Conservation (phyloP, 202 grass and related monocot genomes). For the Eragrostis tef region DNA sequence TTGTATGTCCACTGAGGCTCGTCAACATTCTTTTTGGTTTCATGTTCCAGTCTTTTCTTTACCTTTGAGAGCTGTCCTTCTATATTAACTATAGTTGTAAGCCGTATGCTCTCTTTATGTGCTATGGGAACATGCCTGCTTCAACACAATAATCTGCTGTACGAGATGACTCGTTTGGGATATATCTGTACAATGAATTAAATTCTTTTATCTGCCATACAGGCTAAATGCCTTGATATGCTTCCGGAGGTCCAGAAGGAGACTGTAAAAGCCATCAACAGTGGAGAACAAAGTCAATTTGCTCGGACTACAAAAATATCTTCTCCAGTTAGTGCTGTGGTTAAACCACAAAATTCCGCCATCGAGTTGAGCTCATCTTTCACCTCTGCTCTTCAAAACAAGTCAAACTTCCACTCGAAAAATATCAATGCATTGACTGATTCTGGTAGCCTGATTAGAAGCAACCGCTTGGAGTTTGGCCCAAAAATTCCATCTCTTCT, state of each 20-base stretch:
- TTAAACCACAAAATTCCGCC: slow-evolving; percentile 45
- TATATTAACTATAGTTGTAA: slow-evolving; percentile 1
- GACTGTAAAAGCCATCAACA: slow-evolving; percentile 50
- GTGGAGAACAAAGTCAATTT: slow-evolving; percentile 53
- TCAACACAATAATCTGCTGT: slow-evolving; percentile 24
- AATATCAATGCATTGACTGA: slow-evolving; percentile 41
- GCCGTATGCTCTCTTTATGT: slow-evolving; percentile 10
- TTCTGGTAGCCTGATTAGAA: slow-evolving; percentile 46
- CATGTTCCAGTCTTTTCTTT: not conserved
- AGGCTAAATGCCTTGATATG: slow-evolving; percentile 70
- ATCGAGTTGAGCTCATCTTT: slow-evolving; percentile 37
- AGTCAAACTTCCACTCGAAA: slow-evolving; percentile 35
- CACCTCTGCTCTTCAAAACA: slow-evolving; percentile 55
- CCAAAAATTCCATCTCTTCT: slow-evolving; percentile 62
- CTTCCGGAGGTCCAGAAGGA: slow-evolving; percentile 73
- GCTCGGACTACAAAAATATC: slow-evolving; percentile 45
- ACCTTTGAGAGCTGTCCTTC: not conserved
- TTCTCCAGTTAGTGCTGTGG: slow-evolving; percentile 52
- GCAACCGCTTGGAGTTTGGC: slow-evolving; percentile 45
- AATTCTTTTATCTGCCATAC: slow-evolving; percentile 27
- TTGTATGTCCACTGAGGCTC: not conserved
- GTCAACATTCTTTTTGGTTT: not conserved
- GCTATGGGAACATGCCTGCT: slow-evolving; percentile 15
- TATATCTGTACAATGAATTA: slow-evolving; percentile 14
- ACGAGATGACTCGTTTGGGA: slow-evolving; percentile 26